Base-by-base conservation (phyloP, 2,329 filamentous ascomycete species). In the Periconia sp. region DNA sequence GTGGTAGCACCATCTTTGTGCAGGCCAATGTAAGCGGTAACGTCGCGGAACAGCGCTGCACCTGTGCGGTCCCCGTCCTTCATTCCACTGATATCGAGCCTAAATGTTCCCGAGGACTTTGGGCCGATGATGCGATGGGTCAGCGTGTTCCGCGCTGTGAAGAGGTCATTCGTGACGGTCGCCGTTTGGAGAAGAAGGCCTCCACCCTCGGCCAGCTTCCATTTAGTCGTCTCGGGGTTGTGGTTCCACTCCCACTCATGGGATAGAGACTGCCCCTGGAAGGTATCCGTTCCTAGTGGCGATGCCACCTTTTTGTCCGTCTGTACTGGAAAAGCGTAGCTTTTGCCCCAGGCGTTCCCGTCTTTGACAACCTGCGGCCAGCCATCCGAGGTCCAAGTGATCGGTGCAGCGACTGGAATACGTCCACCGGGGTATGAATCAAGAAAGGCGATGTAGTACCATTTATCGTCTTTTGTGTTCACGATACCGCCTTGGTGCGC, bases 171-270 rank as follows among this genome's bases (percentile, higher is more conserved):
- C 0, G 80, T 84, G 1, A 82, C 72, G 0, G 75, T 78, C 1
- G 76, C 77, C 2, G 80, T 77, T 19, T 60, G 65, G 1, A 84
- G 68, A 0, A 67, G 71, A 2, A 84, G 54, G 1, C 65, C 64
- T 3, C 53, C 56, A 2, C 77, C 75, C 21, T 73, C 65, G 28
- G 68, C 59, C 9, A 81, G 66, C 2, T 54, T 59, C 53, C 65
- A 84, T 7, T 73, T 76, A 8, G 60, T 66, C 1, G 63, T 70
- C 41, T 84, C 79, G 0, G 81, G 81, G 57, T 84, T 83, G 51
- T 84, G 81, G 54, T 84, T 85, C 80, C 81, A 84, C 58, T 84
- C 81, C 78, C 78, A 84, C 2, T 74, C 65, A 0, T 71, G 69
- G 5, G 68, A 59, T 1, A 84, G 67, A 0, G 62, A 49, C 0